Percentiles rank a stretch among this genome's conserved stretches.
These are phyloP conservation scores for Cyclocybe cylindracea DNA, from an alignment of 768 basidiomycete species.

Conservation along the genomic window DNA sequence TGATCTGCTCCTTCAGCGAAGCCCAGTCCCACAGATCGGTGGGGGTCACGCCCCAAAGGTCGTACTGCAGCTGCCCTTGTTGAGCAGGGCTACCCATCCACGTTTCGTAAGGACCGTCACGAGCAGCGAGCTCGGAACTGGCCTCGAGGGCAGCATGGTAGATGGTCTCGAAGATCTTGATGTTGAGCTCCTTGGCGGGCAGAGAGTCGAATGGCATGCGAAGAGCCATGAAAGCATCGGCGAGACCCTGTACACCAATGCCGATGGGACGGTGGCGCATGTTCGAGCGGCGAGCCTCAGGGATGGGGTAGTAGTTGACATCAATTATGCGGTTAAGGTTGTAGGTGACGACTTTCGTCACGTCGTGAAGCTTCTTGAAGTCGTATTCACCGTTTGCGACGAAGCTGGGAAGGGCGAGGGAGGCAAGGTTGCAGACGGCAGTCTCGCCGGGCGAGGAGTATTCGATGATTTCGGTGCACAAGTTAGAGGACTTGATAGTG, in stretches of 20 bases:
- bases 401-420: conserved; percentile 92
- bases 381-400: conserved; percentile 83
- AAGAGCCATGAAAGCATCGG: conserved; percentile 97
- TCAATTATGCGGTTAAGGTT: conserved; percentile 97
- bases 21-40: conserved; percentile 94
- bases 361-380: conserved; percentile 94
- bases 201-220: conserved; percentile 94
- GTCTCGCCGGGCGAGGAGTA: conserved; percentile 97
- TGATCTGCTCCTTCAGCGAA: conserved; percentile 82
- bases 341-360: conserved; percentile 87
- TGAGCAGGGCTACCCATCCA: conserved; percentile 91
- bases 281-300: conserved; percentile 90
- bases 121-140: conserved; percentile 81
- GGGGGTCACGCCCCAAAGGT: conserved; percentile 93
- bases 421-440: conserved; percentile 98
- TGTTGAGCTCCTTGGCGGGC: conserved; percentile 85
- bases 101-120: conserved; percentile 83
- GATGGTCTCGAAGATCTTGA: conserved; percentile 98
- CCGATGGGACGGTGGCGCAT: conserved; percentile 98
- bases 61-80: conserved; percentile 87
- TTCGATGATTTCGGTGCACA: conserved; percentile 99
- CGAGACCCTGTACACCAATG: conserved; percentile 96
- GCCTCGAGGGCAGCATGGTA: conserved; percentile 95
- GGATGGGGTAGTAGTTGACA: conserved; percentile 92
- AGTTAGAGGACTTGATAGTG: conserved; percentile 98